These are phyloP conservation scores for Acorus gramineus DNA, from an alignment of 106 monocot species.

Conservation along the genomic window DNA sequence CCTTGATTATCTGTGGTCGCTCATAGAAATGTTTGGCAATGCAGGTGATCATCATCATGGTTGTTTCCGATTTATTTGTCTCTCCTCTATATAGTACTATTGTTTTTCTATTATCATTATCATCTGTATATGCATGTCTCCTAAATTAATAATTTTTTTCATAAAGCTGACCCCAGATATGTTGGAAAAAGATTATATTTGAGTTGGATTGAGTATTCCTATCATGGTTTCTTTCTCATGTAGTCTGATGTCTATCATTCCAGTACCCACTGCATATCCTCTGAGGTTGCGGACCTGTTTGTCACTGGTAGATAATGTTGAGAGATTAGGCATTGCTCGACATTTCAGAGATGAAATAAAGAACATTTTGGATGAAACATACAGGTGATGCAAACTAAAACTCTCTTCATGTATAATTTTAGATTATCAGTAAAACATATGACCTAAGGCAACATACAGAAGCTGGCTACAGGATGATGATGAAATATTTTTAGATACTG, in stretches of 20 bases:
- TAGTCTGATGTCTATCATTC: background rate
- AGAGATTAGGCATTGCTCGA: conserved; percentile 53
- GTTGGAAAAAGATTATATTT: no score
- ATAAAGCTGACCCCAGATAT: no score
- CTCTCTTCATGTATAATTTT: background rate
- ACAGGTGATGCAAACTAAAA: conserved; percentile 38
- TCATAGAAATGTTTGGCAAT: conserved; percentile 44
- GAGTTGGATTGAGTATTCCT: no score
- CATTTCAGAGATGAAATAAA: conserved; percentile 54
- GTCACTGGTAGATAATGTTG: conserved; percentile 48
- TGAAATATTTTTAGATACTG: conserved; percentile 45
- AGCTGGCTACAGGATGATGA: conserved; percentile 70
- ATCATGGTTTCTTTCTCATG: background rate
- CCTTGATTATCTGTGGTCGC: conserved; percentile 39
- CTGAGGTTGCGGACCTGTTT: conserved; percentile 38
- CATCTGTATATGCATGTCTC: no score
- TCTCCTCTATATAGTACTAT: background rate
- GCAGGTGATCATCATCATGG: conserved; percentile 31
- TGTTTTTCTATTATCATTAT: background rate
- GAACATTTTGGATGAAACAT: conserved; percentile 50
- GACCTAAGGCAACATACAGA: conserved; percentile 28
- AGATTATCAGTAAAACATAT: conserved; percentile 4
- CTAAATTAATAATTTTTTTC: no score
- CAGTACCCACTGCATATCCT: conserved; percentile 79
- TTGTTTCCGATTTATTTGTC: background rate